Percentiles rank a stretch among this genome's conserved stretches.
Evolutionary conservation across 352 stramenopile genomes (phyloP).

Genomic region (Pythium myriotylum): DNA sequence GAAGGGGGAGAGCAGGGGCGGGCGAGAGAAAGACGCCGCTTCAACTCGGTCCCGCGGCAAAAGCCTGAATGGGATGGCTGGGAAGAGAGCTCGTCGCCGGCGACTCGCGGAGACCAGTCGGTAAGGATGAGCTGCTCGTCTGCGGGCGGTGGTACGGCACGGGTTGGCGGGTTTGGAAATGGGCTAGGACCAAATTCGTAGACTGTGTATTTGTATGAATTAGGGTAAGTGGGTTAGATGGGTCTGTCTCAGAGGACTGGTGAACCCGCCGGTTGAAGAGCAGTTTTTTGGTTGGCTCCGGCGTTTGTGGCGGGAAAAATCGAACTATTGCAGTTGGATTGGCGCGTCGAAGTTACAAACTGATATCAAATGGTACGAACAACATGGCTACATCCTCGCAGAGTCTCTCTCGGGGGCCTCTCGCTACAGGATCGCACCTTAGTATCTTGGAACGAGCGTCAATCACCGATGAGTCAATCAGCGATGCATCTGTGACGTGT

Average conservation of each 20-base stretch:
- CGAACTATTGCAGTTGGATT: neutral
- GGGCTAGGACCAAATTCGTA: neutral
- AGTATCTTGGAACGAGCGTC: neutral
- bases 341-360: conserved; percentile 15
- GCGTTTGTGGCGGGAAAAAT: conserved; percentile 25
- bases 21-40: conserved; percentile 13
- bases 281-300: conserved; percentile 20
- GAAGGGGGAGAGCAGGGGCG: conserved; percentile 1
- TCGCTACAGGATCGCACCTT: neutral
- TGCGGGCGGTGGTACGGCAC: conserved; percentile 26
- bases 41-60: conserved; percentile 25
- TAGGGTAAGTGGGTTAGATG: neutral
- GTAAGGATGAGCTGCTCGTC: conserved; percentile 11
- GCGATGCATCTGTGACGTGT: neutral
- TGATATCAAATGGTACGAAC: conserved; percentile 21
- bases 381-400: conserved; percentile 23
- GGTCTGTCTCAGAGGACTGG: conserved; percentile 12
- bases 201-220: neutral
- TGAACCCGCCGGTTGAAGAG: neutral
- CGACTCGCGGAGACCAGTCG: conserved; percentile 14
- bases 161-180: conserved; percentile 1
- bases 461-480: neutral
- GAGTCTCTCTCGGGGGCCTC: neutral
- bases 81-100: neutral
- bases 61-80: conserved; percentile 28